Evolutionary conservation across 176 grass and related monocot species (phyloP).

Genomic region (Ensete glaucum): DNA sequence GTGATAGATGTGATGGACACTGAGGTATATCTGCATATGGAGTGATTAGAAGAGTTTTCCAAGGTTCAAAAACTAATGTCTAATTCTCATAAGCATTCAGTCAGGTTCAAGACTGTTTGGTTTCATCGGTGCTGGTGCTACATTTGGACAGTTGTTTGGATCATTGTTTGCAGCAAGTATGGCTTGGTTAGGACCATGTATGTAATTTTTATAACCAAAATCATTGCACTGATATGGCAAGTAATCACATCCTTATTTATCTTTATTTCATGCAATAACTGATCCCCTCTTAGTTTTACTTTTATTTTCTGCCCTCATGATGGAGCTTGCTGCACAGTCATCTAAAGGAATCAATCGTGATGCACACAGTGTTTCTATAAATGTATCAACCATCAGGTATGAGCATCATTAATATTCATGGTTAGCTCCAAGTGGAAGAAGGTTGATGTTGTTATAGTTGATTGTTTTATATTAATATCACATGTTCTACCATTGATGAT

Average conservation of each 20-base stretch:
- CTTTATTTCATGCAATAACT: constrained; percentile 8
- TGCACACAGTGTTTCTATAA: constrained; percentile 32
- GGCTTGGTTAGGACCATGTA: constrained; percentile 92
- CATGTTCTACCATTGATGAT: background rate
- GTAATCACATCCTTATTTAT: background rate
- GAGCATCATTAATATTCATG: background rate
- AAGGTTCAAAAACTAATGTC: constrained; percentile 15
- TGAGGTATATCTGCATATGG: constrained; percentile 42
- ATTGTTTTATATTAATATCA: background rate
- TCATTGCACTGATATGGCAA: constrained; percentile 1
- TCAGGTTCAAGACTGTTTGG: constrained; percentile 97
- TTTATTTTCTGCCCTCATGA: constrained; percentile 66
- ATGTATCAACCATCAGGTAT: constrained; percentile 46
- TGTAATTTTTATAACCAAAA: constrained; percentile 19
- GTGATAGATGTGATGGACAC: constrained; percentile 94
- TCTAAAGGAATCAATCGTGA: constrained; percentile 78
- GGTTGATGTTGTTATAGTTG: background rate
- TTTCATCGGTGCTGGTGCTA: constrained; percentile 89
- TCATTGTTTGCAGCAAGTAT: constrained; percentile 88
- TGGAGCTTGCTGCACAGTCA: constrained; percentile 71
- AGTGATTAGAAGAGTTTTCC: background rate
- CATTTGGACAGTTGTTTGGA: constrained; percentile 77
- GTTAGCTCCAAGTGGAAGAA: background rate
- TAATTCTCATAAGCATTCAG: constrained; percentile 54
- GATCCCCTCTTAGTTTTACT: constrained; percentile 53